Evolutionary conservation across 164 flowering plant species (phyloP), one percentile per base, ranked within the genome.

Genomic region (Piper longum): DNA sequence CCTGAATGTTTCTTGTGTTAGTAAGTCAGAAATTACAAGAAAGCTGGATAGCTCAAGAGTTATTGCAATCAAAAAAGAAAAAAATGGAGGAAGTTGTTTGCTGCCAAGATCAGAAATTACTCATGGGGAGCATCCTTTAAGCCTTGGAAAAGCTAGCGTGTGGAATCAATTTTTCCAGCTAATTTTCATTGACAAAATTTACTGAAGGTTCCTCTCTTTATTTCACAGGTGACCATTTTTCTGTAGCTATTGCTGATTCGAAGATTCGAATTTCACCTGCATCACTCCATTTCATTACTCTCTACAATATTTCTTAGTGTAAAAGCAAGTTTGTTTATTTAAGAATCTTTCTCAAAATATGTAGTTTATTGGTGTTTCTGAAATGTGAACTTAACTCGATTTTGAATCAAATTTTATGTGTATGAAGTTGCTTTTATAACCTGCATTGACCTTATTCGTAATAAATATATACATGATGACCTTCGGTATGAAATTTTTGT

Each of bases 121-220:
- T 72, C 87, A 84, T 17, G 99, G 74, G 18, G 99, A 93, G 72
- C 99, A 93, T 76, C 99, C 99, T 69, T 73, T 93, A 71, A 93
- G 96, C 79, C 95, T 88, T 69, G 96, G 97, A 67, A 77, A 82
- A 74, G 76, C 79, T 59, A 93, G 99, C 73, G 65, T 91, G 40
- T 93, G 99, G 99, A 87, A 93, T 76, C 83, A 84, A 67, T 93
- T 82, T 75, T 93, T 93, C 73, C 72, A 91, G 91, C 97, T 97
- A 90, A 83, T n/a, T 17, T 54, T 48, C 52, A 0, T 0, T 48
- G 52, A 5, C 52, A 48, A 48, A 48, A 48, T 5, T 48, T 48
- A 14, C 14, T 6, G 8, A 8, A 48, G 52, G 12, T 48, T 8
- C 8, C 3, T 48, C 52, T 9, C 3, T 1, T 48, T 48, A 2